A percentile compares a stretch with the other conserved stretches of the same genome.
Evolutionary conservation across 2,329 filamentous ascomycete genomes (phyloP).

Genomic region (Diaporthe capsici): DNA sequence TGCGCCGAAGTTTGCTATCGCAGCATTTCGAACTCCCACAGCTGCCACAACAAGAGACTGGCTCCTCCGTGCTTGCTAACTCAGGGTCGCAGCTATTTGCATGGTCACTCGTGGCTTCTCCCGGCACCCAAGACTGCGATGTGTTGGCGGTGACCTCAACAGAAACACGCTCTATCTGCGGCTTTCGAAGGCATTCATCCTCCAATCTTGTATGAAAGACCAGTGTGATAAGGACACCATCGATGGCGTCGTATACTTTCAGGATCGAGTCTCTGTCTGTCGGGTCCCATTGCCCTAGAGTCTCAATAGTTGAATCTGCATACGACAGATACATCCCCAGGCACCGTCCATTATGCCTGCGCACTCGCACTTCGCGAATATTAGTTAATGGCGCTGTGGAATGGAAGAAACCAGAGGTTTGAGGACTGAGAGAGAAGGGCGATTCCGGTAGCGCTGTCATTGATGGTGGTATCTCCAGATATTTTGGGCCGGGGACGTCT

Average conservation of each 20-base stretch:
- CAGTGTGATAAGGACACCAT: background rate
- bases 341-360: background rate
- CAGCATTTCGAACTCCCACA: background rate
- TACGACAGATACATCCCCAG: background rate
- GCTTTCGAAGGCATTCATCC: background rate
- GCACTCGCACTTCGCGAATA: background rate
- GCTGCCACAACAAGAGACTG: background rate
- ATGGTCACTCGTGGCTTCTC: background rate
- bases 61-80: background rate
- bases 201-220: background rate
- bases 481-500: background rate
- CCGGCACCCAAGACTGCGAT: background rate
- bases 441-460: background rate
- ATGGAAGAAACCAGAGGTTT: background rate
- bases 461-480: background rate
- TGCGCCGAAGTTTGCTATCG: background rate
- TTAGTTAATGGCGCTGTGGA: background rate
- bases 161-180: slow-evolving; percentile 10
- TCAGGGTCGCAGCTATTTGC: background rate
- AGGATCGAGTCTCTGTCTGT: background rate
- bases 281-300: slow-evolving; percentile 16
- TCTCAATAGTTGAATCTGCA: background rate
- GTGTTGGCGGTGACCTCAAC: background rate
- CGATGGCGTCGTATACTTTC: background rate
- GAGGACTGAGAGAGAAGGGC: background rate